Evolutionary conservation across 495 filamentous ascomycete species (phyloP).

Genomic region (Lentithecium fluviatile): DNA sequence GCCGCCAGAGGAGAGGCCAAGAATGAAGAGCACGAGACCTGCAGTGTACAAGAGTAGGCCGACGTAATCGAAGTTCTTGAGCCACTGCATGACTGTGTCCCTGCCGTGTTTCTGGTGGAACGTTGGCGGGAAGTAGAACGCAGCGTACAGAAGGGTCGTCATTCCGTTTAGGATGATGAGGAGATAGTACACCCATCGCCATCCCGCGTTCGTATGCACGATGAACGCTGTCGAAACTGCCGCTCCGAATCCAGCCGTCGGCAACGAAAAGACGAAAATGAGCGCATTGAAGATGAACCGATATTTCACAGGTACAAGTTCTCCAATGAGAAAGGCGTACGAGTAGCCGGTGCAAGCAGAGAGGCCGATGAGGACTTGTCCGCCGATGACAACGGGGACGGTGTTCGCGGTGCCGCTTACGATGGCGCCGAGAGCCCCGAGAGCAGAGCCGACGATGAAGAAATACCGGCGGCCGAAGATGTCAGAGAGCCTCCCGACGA

Average conservation of each 20-base stretch:
- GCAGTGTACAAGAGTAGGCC: conserved; percentile 25
- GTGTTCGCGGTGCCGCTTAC: too few species aligned
- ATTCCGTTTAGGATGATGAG: conserved; percentile 25
- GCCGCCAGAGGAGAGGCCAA: conserved; percentile 47
- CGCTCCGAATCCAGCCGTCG: conserved; percentile 25
- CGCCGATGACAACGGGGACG: too few species aligned
- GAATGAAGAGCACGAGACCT: conserved; percentile 27
- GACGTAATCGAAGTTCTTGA: conserved; percentile 31
- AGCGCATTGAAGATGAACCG: conserved; percentile 28
- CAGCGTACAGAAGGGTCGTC: conserved; percentile 9
- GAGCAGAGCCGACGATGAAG: too few species aligned
- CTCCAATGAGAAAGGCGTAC: conserved; percentile 30
- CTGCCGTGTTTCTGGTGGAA: conserved; percentile 29
- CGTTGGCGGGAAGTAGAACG: conserved; percentile 31
- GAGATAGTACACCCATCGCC: conserved; percentile 37
- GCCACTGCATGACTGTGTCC: conserved; percentile 14
- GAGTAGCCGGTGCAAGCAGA: conserved; percentile 20
- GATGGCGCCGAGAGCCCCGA: too few species aligned
- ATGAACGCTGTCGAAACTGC: conserved; percentile 27
- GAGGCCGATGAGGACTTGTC: too few species aligned
- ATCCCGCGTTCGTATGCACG: conserved; percentile 19
- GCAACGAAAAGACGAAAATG: conserved; percentile 27
- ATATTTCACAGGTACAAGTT: conserved; percentile 33
- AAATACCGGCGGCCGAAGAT: too few species aligned
- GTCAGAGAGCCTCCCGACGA: too few species aligned